These are phyloP conservation scores for Zymoseptoria passerinii DNA, from an alignment of 2,329 filamentous ascomycete genomes.

Conservation along the genomic window DNA sequence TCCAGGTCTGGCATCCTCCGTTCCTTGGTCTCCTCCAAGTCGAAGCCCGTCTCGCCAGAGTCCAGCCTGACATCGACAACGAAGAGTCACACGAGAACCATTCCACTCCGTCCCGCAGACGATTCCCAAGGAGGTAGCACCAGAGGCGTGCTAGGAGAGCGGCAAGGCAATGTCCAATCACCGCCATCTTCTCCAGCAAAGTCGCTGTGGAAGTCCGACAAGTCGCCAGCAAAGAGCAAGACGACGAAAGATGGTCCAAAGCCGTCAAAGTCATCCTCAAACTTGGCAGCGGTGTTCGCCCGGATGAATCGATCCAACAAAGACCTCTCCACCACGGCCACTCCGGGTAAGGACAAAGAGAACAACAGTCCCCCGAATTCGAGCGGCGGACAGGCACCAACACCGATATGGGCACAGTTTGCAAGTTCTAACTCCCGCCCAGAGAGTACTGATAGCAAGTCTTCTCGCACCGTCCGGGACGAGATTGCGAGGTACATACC, in stretches of 20 bases:
- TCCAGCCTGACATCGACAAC: slow-evolving; percentile 33
- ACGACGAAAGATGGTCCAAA: slow-evolving; percentile 35
- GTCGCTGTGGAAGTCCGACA: slow-evolving; percentile 26
- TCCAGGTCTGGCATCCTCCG: slow-evolving; percentile 41
- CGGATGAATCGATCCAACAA: slow-evolving; percentile 63
- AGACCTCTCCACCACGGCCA: slow-evolving; percentile 45
- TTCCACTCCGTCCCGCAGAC: slow-evolving; percentile 43
- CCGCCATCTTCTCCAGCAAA: slow-evolving; percentile 26
- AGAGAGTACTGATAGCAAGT: slow-evolving; percentile 41
- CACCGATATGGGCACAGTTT: slow-evolving; percentile 79
- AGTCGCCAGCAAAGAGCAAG: slow-evolving; percentile 32
- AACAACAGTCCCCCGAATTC: slow-evolving; percentile 58
- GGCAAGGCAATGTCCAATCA: slow-evolving; percentile 26
- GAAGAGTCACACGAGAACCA: slow-evolving; percentile 22
- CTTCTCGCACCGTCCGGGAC: slow-evolving; percentile 40
- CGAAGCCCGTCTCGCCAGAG: slow-evolving; percentile 38
- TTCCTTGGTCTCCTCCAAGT: slow-evolving; percentile 45
- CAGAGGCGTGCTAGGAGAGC: slow-evolving; percentile 23
- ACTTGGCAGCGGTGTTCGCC: slow-evolving; percentile 67
- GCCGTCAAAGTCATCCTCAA: slow-evolving; percentile 76
- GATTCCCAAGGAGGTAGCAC: slow-evolving; percentile 36
- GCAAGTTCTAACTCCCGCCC: slow-evolving; percentile 33
- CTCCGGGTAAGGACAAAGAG: slow-evolving; percentile 62
- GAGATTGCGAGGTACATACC: slow-evolving; percentile 54
- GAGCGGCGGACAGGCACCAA: slow-evolving; percentile 37